A percentile compares a stretch with the other conserved stretches of the same genome.
phyloP scores from a whole-genome alignment of 2,329 filamentous ascomycete genomes.

The Monosporascus sp. region DNA sequence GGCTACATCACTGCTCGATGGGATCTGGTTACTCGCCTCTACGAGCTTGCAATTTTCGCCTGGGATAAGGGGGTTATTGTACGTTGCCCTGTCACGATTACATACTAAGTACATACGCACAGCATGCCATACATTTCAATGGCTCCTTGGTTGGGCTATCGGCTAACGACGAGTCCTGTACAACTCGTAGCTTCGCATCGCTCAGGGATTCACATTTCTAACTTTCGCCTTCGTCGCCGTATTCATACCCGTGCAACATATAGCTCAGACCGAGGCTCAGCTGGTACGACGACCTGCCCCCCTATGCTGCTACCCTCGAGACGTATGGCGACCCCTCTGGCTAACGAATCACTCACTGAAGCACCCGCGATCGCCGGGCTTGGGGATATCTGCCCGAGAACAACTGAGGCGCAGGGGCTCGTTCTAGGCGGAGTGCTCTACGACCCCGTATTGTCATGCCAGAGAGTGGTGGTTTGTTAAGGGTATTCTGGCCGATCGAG shows the following conservation, averaged over 20 bases:
- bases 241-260: conserved; percentile 74
- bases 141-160: no score
- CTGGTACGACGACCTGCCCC: conserved; percentile 53
- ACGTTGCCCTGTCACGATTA: conserved; percentile 29
- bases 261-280: conserved; percentile 74
- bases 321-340: conserved; percentile 6
- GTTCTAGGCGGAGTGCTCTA: conserved; percentile 56
- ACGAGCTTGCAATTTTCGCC: conserved; percentile 95
- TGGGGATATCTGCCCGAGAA: conserved; percentile 89
- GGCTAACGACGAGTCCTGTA: conserved; percentile 3
- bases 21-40: conserved; percentile 93
- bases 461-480: conserved; percentile 84
- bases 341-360: conserved; percentile 33
- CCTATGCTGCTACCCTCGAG: conserved; percentile 2
- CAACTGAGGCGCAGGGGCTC: conserved; percentile 91
- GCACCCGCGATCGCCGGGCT: conserved; percentile 75
- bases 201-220: conserved; percentile 78
- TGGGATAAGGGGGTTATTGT: conserved; percentile 98
- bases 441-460: conserved; percentile 49
- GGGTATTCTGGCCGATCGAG: conserved; percentile 97
- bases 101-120: no score
- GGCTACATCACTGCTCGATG: conserved; percentile 99
- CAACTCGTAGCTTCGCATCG: conserved; percentile 63
- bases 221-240: conserved; percentile 81
- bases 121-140: no score